phyloP scores from a whole-genome alignment of 2,329 filamentous ascomycete genomes.

The Claviceps sp. region DNA sequence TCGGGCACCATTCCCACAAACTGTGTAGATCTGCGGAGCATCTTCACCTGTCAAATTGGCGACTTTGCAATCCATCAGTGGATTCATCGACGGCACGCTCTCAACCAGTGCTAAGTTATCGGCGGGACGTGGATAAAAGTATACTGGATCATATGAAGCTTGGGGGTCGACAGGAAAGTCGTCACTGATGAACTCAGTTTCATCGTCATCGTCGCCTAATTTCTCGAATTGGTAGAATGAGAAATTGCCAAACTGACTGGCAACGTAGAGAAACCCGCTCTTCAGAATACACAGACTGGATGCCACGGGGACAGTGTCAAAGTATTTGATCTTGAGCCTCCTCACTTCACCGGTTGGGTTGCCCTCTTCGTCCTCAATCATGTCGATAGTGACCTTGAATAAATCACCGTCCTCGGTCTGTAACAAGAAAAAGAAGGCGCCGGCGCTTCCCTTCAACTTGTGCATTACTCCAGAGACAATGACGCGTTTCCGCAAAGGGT shows the following conservation, averaged over 20 bases:
- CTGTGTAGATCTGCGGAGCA: constrained; percentile 88
- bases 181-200: constrained; percentile 74
- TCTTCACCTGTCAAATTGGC: constrained; percentile 85
- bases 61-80: constrained; percentile 80
- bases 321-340: constrained; percentile 87
- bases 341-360: constrained; percentile 70
- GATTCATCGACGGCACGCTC: constrained; percentile 78
- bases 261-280: constrained; percentile 87
- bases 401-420: constrained; percentile 97
- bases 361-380: constrained; percentile 68
- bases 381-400: constrained; percentile 91
- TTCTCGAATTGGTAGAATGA: constrained; percentile 97
- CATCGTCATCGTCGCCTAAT: constrained; percentile 86
- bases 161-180: constrained; percentile 64
- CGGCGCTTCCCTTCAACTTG: constrained; percentile 68
- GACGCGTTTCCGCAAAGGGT: constrained; percentile 75
- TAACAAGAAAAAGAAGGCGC: constrained; percentile 92
- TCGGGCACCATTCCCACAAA: constrained; percentile 76
- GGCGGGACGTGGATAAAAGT: constrained; percentile 67
- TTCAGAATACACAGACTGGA: constrained; percentile 84
- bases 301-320: constrained; percentile 86
- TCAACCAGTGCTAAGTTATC: constrained; percentile 79
- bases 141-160: constrained; percentile 61
- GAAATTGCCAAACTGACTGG: constrained; percentile 84
- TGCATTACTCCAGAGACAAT: constrained; percentile 95